Evolutionary conservation across 805 yeast genomes (phyloP), one percentile per base, ranked within the genome.

Genomic region (Barnettozyma wickerhamii): DNA sequence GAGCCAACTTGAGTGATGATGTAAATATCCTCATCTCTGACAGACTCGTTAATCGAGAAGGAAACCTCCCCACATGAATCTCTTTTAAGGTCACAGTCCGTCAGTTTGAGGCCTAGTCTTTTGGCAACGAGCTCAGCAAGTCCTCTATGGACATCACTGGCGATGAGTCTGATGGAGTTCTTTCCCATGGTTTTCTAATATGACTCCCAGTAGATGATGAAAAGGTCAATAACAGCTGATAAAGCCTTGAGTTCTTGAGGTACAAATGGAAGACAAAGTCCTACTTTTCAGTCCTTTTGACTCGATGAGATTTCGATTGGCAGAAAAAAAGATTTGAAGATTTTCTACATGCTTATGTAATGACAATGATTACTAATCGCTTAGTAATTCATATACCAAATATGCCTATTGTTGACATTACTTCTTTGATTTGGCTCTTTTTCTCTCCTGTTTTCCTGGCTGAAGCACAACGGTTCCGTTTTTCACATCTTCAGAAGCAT

Each of bases 1-100:
- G 85, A 80, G 4, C 90, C 90, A 29, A 82, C 81, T 60, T 84
- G 93, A 61, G 84, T 80, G 44, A 85, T 76, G 51, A 85, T 82
- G 59, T 77, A 85, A 24, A 85, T 78, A 53, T 85, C 95, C 59
- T 85, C 93, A 62, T 84, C 93, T 69, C 95, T 75, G 30, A 85
- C 85, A 19, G 90, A 81, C 59, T 85, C 93, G 15, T 85, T 87
- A 43, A 85, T 81, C 33, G 83, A 76, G 53, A 84, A 82, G 28
- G 84, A 79, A 15, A 82, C 85, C 58, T 85, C 95, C 13, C 81
- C 81, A 44, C 80, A 79, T 7, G 83, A 75, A 48, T 80, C 85
- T 53, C 86, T 68, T 49, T 77, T 78, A 53, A 81, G 60, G 47
- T 77, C 77, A 40, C 79, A 74, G 33, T 84, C 83, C 18, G 84